Percentiles rank a stretch among this genome's conserved stretches.
Evolutionary conservation across 1,284 basidiomycete species (phyloP).

Genomic region (Mycosarcoma mackinlayi): DNA sequence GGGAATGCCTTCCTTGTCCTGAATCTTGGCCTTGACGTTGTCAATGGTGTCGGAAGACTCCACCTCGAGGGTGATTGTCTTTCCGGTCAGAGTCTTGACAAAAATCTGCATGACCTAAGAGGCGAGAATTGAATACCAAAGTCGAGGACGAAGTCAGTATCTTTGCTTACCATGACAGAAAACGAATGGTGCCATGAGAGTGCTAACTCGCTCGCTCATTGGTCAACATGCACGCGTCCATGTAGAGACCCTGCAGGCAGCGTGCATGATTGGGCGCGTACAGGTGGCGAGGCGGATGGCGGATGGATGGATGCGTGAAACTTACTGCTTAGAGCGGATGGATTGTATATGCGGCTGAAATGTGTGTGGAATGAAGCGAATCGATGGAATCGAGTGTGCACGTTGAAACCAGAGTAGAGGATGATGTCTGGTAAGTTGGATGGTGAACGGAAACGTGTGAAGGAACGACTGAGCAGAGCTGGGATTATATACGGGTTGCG

Average conservation of each 20-base stretch:
- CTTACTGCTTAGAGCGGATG: constrained; percentile 23
- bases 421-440: constrained; percentile 14
- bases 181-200: too few species aligned
- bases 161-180: neutral
- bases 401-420: constrained; percentile 3
- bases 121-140: neutral
- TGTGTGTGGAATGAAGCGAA: neutral
- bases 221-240: constrained; percentile 11
- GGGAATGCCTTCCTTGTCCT: constrained; percentile 68
- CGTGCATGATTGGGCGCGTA: constrained; percentile 20
- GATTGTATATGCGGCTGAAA: neutral
- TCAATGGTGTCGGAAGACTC: constrained; percentile 92
- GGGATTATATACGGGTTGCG: constrained; percentile 26
- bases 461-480: constrained; percentile 10
- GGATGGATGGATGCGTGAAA: constrained; percentile 30
- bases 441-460: neutral
- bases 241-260: constrained; percentile 26
- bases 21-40: constrained; percentile 73
- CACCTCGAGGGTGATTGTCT: constrained; percentile 94
- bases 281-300: constrained; percentile 5
- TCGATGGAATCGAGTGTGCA: constrained; percentile 1
- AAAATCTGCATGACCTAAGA: constrained; percentile 61
- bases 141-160: neutral
- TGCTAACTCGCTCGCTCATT: constrained; percentile 19
- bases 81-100: constrained; percentile 85